phyloP scores from a whole-genome alignment of 345 rosid genomes.

The Camelina hispida region DNA sequence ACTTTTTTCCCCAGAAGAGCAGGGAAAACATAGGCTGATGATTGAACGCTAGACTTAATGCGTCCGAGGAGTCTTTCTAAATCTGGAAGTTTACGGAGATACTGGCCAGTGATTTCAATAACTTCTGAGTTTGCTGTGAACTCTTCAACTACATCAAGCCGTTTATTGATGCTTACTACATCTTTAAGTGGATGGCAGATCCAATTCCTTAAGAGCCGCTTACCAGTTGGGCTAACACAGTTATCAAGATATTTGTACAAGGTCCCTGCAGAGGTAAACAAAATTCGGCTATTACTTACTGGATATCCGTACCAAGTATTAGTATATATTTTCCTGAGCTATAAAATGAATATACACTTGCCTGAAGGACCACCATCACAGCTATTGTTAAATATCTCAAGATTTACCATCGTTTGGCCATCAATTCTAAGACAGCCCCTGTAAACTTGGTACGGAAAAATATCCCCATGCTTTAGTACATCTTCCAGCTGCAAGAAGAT shows the following conservation, averaged over 20 bases:
- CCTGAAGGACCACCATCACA: slow-evolving; percentile 84
- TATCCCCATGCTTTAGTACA: slow-evolving; percentile 73
- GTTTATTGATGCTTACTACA: slow-evolving; percentile 67
- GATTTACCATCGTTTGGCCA: slow-evolving; percentile 92
- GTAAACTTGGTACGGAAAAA: slow-evolving; percentile 81
- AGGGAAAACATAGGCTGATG: slow-evolving; percentile 62
- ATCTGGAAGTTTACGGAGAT: slow-evolving; percentile 81
- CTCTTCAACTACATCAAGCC: slow-evolving; percentile 75
- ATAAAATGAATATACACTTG: slow-evolving; percentile 43
- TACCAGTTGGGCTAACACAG: slow-evolving; percentile 83
- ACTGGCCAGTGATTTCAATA: slow-evolving; percentile 56
- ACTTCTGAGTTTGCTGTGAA: slow-evolving; percentile 59
- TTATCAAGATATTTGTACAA: slow-evolving; percentile 82
- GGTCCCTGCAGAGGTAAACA: slow-evolving; percentile 63
- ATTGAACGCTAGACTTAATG: slow-evolving; percentile 68
- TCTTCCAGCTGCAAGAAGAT: slow-evolving; percentile 66
- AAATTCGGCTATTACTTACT: neutral
- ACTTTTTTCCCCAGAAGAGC: slow-evolving; percentile 79
- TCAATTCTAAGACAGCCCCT: slow-evolving; percentile 86
- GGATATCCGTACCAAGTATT: neutral
- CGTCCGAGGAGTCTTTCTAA: slow-evolving; percentile 87
- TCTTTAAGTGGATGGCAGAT: slow-evolving; percentile 94
- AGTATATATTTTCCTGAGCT: neutral
- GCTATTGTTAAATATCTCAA: slow-evolving; percentile 82
- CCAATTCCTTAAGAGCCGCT: slow-evolving; percentile 87